Percentiles rank a stretch among this genome's conserved stretches.
Conservation (phyloP, 2,329 filamentous ascomycete species). For the Colletotrichum sp. region DNA sequence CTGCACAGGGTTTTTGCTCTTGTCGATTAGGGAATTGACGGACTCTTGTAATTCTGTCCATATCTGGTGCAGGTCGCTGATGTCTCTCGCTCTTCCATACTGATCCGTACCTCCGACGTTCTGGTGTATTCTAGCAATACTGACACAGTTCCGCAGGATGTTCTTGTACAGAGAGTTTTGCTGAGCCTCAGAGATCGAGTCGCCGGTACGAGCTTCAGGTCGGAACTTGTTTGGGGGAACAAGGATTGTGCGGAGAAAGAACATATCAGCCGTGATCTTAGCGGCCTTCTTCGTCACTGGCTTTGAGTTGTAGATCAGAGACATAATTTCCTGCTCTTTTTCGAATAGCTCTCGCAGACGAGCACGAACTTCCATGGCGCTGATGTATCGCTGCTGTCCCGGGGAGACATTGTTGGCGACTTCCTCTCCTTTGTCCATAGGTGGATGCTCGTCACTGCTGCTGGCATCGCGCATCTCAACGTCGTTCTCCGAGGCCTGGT, state of each 20-base stretch:
- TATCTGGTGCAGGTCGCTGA: conserved; percentile 79
- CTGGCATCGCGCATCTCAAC: conserved; percentile 46
- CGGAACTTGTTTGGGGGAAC: conserved; percentile 93
- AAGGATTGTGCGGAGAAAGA: conserved; percentile 86
- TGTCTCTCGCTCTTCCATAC: conserved; percentile 56
- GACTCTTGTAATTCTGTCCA: conserved; percentile 86
- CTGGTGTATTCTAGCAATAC: conserved; percentile 75
- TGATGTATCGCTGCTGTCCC: conserved; percentile 74
- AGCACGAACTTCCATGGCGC: conserved; percentile 81
- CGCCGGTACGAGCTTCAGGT: conserved; percentile 82
- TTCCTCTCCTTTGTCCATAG: conserved; percentile 37
- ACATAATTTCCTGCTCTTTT: conserved; percentile 83
- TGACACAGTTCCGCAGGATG: conserved; percentile 78
- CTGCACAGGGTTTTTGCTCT: conserved; percentile 82
- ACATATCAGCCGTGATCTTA: conserved; percentile 81
- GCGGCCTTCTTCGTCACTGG: conserved; percentile 61
- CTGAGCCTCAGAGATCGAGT: conserved; percentile 83
- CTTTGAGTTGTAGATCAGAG: conserved; percentile 83
- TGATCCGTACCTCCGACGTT: conserved; percentile 43
- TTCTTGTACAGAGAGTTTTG: conserved; percentile 89
- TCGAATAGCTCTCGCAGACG: conserved; percentile 81
- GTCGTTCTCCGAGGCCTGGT: conserved; percentile 51
- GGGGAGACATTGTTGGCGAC: conserved; percentile 38
- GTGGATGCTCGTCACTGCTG: conserved; percentile 53
- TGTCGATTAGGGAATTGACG: conserved; percentile 93